Evolutionary conservation across 2,329 filamentous ascomycete genomes (phyloP).

Genomic region (Venturia nashicola): DNA sequence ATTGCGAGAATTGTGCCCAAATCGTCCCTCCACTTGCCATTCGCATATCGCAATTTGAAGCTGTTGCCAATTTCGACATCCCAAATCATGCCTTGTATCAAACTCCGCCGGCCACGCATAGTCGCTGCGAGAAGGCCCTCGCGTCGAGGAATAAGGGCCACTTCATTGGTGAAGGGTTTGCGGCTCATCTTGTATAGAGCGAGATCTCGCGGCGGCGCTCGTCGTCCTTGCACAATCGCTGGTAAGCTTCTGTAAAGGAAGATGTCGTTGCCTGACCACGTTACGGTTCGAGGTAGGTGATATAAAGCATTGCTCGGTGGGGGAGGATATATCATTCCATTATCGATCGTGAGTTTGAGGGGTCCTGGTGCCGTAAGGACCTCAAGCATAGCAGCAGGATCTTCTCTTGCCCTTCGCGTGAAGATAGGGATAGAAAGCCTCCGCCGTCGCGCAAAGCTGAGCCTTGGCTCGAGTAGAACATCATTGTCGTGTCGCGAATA

Average conservation of each 20-base stretch:
- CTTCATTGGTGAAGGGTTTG: constrained; percentile 9
- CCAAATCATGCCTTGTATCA: constrained; percentile 7
- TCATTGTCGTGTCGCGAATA: constrained; percentile 5
- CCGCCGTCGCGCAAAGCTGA: neutral
- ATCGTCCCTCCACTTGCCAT: constrained; percentile 8
- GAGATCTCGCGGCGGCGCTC: constrained; percentile 2
- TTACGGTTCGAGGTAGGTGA: constrained; percentile 7
- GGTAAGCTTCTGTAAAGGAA: constrained; percentile 8
- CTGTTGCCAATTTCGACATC: constrained; percentile 2
- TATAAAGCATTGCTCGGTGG: constrained; percentile 9
- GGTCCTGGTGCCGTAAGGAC: neutral
- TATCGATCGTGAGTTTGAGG: constrained; percentile 9
- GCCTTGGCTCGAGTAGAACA: neutral
- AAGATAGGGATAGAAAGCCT: neutral
- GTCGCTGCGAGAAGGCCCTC: constrained; percentile 1
- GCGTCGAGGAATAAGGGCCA: constrained; percentile 5
- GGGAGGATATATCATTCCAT: constrained; percentile 8
- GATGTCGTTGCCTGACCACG: constrained; percentile 11
- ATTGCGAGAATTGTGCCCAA: constrained; percentile 5
- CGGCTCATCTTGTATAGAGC: constrained; percentile 10
- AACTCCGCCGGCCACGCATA: constrained; percentile 5
- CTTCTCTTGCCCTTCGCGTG: neutral
- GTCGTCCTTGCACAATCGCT: neutral
- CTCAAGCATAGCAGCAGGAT: neutral
- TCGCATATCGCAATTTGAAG: constrained; percentile 5